These are phyloP conservation scores for Dactylellina parvicollis DNA, from an alignment of 2,329 filamentous ascomycete species.

Conservation along the genomic window DNA sequence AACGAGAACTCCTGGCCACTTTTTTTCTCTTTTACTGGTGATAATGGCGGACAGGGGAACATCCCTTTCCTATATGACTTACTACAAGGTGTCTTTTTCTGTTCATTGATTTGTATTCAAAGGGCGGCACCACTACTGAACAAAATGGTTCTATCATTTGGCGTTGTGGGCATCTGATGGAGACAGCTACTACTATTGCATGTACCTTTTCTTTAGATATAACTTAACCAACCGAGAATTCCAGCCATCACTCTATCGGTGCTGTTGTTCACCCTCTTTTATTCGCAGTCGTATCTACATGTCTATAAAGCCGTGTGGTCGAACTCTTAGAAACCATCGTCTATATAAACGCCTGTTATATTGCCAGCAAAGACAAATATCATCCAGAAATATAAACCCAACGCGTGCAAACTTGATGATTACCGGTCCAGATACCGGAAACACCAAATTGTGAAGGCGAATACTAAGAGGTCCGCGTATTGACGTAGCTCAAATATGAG, in stretches of 20 bases:
- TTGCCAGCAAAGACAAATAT: too few relatives aligned
- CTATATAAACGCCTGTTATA: not conserved
- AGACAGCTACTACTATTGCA: constrained; percentile 41
- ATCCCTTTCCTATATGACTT: constrained; percentile 13
- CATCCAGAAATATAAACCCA: too few relatives aligned
- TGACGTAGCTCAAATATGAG: constrained; percentile 72
- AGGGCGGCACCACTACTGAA: constrained; percentile 6
- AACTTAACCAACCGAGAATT: constrained; percentile 7
- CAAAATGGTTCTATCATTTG: constrained; percentile 49
- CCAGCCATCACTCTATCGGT: constrained; percentile 17
- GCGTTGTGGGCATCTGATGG: constrained; percentile 45
- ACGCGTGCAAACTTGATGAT: too few relatives aligned
- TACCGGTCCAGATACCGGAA: not conserved
- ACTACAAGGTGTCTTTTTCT: constrained; percentile 23
- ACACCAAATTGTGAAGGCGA: too few relatives aligned
- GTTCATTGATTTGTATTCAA: constrained; percentile 25
- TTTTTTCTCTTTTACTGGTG: constrained; percentile 15
- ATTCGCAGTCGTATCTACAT: constrained; percentile 8
- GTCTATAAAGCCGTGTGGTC: constrained; percentile 1
- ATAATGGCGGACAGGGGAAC: constrained; percentile 33
- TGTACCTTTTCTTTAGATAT: constrained; percentile 44
- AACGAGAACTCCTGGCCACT: not conserved
- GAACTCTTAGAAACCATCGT: not conserved
- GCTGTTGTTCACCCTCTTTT: not conserved
- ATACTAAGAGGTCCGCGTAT: constrained; percentile 60